Evolutionary conservation across 2,329 filamentous ascomycete species (phyloP), one percentile per base, ranked within the genome.

Genomic region (Fusarium zealandicum): DNA sequence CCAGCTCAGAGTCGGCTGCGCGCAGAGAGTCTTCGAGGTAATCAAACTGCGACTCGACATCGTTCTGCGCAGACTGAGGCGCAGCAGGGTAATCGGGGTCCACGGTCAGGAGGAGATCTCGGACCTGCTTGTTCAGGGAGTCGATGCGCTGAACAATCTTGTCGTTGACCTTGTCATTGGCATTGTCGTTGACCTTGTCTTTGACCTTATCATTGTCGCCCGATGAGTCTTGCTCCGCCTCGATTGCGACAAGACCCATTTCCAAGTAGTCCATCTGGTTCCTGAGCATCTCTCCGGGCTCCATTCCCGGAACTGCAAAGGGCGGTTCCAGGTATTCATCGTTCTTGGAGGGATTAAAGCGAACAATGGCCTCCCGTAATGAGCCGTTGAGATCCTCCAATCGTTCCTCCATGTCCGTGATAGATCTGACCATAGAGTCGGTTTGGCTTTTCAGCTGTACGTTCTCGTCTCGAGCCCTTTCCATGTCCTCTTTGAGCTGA

Each of bases 211-310:
- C 59, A 13, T 54, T 57, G 2, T 63, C 65, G 1, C 56, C 41
- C 7, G 61, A 69, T 51, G 79, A 75, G 42, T 79, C 75, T 65
- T 87, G 82, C 61, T 86, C 84, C 13, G 82, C 78, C 31, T 80
- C 78, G 10, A 93, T 82, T 8, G 81, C 80, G 25, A 79, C 76
- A 27, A 95, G 74, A 1, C 85, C 84, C 63, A 83, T 82, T 53
- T 90, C 86, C 3, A 96, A 78, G 65, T 92, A 93, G 33, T 88
- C 84, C 16, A 95, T 73, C 67, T 93, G 88, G 32, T 69, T 76
- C 22, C 72, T 72, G 17, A 88, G 71, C 50, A 79, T 73, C 14
- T 79, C 76, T 7, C 78, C 78, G 12, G 81, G 72, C 44, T 80
- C 76, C 63, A 55, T 70, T 32, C 65, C 67, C 54, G 61, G 63